These are phyloP conservation scores for Astragalus glycyphyllos DNA, from an alignment of 306 rosid genomes.

Conservation along the genomic window DNA sequence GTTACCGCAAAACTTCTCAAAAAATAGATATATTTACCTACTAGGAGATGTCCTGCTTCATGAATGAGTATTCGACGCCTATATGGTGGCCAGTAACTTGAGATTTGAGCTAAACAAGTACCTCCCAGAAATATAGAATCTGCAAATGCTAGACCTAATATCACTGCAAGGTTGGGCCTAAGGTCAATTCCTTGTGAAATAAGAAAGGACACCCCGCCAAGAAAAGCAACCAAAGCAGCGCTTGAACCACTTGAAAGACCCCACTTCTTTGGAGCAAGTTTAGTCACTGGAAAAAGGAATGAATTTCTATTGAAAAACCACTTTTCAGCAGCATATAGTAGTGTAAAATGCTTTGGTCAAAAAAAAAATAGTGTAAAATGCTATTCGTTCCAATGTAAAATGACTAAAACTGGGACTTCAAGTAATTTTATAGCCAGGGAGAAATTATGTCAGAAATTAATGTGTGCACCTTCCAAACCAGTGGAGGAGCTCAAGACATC, in stretches of 20 bases:
- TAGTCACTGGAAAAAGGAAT: conserved; percentile 59
- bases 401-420: conserved; percentile 15
- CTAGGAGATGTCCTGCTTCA: conserved; percentile 93
- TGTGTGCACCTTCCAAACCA: conserved; percentile 79
- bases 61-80: conserved; percentile 84
- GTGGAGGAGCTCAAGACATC: conserved; percentile 78
- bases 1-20: conserved; percentile 25
- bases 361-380: conserved; percentile 8
- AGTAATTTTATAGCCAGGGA: conserved; percentile 22
- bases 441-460: conserved; percentile 34
- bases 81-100: conserved; percentile 97
- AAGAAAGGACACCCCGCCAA: conserved; percentile 80
- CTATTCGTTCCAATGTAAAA: conserved; percentile 19
- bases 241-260: conserved; percentile 81
- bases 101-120: conserved; percentile 87
- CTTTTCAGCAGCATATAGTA: conserved; percentile 21
- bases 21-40: conserved; percentile 52
- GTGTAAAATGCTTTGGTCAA: conserved; percentile 14
- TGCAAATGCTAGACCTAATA: conserved; percentile 74
- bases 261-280: conserved; percentile 96
- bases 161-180: conserved; percentile 82
- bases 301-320: conserved; percentile 22
- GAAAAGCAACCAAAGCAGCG: conserved; percentile 64
- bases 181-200: conserved; percentile 82
- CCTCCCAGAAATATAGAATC: conserved; percentile 93